These are phyloP conservation scores for Cryoendolithus antarcticus DNA, from an alignment of 2,329 filamentous ascomycete species.

Conservation along the genomic window DNA sequence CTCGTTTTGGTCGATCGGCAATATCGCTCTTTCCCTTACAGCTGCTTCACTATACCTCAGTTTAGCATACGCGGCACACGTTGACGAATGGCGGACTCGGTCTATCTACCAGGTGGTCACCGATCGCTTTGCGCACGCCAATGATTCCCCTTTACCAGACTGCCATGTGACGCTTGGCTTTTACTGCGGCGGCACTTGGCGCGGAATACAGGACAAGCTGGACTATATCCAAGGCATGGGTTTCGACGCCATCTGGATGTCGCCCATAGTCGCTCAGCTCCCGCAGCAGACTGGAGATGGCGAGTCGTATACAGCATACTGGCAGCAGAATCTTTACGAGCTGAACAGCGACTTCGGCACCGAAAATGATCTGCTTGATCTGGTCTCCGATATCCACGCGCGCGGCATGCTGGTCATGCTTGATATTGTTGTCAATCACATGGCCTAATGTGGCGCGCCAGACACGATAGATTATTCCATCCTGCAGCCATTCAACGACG, in stretches of 20 bases:
- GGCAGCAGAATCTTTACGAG: constrained; percentile 31
- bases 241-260: constrained; percentile 31
- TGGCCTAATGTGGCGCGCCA: constrained; percentile 34
- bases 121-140: constrained; percentile 40
- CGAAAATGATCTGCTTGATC: constrained; percentile 29
- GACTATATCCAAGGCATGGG: constrained; percentile 41
- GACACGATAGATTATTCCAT: constrained; percentile 40
- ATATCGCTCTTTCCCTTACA: no score
- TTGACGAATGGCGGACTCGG: constrained; percentile 37
- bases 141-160: constrained; percentile 30
- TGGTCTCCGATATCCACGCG: constrained; percentile 31
- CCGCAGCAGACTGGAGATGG: constrained; percentile 25
- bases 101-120: constrained; percentile 49
- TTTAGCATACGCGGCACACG: constrained; percentile 9
- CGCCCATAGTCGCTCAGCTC: constrained; percentile 31
- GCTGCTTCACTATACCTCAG: no score
- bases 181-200: constrained; percentile 39
- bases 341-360: constrained; percentile 37
- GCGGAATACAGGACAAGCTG: constrained; percentile 30
- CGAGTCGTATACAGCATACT: constrained; percentile 37
- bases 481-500: constrained; percentile 42
- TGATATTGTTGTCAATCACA: constrained; percentile 47
- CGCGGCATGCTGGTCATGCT: constrained; percentile 44
- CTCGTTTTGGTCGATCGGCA: no score
- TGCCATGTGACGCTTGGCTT: constrained; percentile 27